These are phyloP conservation scores for Penicillium sp. DNA, from an alignment of 2,329 filamentous ascomycete genomes.

Conservation along the genomic window DNA sequence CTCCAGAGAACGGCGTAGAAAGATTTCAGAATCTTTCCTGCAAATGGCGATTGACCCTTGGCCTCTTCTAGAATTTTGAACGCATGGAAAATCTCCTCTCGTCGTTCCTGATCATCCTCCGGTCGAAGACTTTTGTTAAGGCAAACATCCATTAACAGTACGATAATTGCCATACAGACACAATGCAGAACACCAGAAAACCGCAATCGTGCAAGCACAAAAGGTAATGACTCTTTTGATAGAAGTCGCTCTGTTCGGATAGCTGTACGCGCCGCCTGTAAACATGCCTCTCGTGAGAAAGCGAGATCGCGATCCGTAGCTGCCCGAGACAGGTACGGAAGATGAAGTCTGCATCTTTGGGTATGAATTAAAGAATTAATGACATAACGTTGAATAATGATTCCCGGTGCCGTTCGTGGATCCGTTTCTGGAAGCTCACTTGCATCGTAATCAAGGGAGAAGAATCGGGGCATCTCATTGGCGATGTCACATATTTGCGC, in stretches of 20 bases:
- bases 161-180: slow-evolving; percentile 41
- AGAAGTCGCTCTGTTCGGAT: slow-evolving; percentile 28
- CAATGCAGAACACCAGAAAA: slow-evolving; percentile 33
- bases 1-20: slow-evolving; percentile 31
- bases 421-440: slow-evolving; percentile 5
- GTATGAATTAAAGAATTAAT: slow-evolving; percentile 37
- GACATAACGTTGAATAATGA: slow-evolving; percentile 36
- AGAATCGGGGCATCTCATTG: slow-evolving; percentile 35
- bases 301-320: slow-evolving; percentile 30
- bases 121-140: slow-evolving; percentile 26
- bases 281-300: slow-evolving; percentile 37
- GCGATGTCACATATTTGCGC: slow-evolving; percentile 32
- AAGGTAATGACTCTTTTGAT: slow-evolving; percentile 17
- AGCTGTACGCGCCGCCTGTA: slow-evolving; percentile 35
- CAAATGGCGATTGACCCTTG: slow-evolving; percentile 29
- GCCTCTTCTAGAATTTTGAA: slow-evolving; percentile 36
- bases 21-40: slow-evolving; percentile 32
- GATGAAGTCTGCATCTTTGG: slow-evolving; percentile 40
- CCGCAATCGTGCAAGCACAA: slow-evolving; percentile 25
- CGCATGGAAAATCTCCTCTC: slow-evolving; percentile 33
- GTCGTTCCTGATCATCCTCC: slow-evolving; percentile 27
- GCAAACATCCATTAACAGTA: slow-evolving; percentile 42
- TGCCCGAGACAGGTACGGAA: slow-evolving; percentile 36
- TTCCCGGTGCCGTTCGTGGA: slow-evolving; percentile 12
- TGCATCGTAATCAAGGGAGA: slow-evolving; percentile 22